Conservation (phyloP, 2,329 filamentous ascomycete genomes). For the Colletotrichum trifolii region DNA sequence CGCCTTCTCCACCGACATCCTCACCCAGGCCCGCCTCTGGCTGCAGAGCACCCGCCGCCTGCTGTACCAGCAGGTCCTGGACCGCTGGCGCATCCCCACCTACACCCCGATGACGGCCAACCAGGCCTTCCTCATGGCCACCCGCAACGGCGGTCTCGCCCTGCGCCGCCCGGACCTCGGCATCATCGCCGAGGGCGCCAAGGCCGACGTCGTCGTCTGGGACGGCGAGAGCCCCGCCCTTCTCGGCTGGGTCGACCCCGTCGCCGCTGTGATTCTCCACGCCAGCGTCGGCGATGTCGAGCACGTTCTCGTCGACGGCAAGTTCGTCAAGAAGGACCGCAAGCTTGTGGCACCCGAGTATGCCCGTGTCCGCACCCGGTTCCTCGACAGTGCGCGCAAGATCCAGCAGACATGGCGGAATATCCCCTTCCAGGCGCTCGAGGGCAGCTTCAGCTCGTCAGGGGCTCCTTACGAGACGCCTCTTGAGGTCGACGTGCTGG, state of each 20-base stretch:
- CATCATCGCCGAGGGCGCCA: slow-evolving; percentile 58
- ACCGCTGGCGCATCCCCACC: slow-evolving; percentile 54
- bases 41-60: slow-evolving; percentile 56
- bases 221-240: slow-evolving; percentile 60
- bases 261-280: slow-evolving; percentile 67
- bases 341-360: slow-evolving; percentile 47
- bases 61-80: slow-evolving; percentile 52
- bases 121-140: slow-evolving; percentile 67
- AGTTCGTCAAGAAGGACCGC: slow-evolving; percentile 58
- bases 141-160: slow-evolving; percentile 62
- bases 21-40: slow-evolving; percentile 66
- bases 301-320: slow-evolving; percentile 61
- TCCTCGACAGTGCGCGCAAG: slow-evolving; percentile 47
- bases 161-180: slow-evolving; percentile 63
- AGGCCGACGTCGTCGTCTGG: slow-evolving; percentile 66
- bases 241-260: slow-evolving; percentile 65
- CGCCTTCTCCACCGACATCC: slow-evolving; percentile 61
- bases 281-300: slow-evolving; percentile 63
- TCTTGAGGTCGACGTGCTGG: slow-evolving; percentile 14
- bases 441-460: slow-evolving; percentile 39
- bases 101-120: slow-evolving; percentile 63
- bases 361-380: slow-evolving; percentile 42
- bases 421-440: slow-evolving; percentile 42
- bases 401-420: slow-evolving; percentile 44
- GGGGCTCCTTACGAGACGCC: slow-evolving; percentile 27